phyloP scores from a whole-genome alignment of 805 yeast genomes.

The Yarrowia bubula region DNA sequence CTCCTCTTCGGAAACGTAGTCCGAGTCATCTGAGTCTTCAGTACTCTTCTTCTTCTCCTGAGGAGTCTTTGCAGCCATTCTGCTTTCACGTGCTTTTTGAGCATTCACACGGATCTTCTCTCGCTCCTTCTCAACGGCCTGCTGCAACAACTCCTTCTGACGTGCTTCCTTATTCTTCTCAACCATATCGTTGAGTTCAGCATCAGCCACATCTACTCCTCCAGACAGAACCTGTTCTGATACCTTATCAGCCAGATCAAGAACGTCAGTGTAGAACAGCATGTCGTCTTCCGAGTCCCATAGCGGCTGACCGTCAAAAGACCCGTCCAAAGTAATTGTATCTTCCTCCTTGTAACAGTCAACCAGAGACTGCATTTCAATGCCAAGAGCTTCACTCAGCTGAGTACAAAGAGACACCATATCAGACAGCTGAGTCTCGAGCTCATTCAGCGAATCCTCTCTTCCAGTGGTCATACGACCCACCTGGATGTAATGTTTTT shows the following conservation, averaged over 20 bases:
- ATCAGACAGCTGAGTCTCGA: slow-evolving; percentile 39
- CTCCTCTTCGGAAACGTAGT: slow-evolving; percentile 44
- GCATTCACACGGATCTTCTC: slow-evolving; percentile 30
- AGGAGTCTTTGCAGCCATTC: slow-evolving; percentile 34
- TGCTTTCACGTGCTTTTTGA: slow-evolving; percentile 31
- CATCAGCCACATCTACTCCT: slow-evolving; percentile 28
- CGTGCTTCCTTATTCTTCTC: slow-evolving; percentile 26
- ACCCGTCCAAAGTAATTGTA: slow-evolving; percentile 30
- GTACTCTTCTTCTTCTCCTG: slow-evolving; percentile 32
- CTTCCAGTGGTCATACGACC: slow-evolving; percentile 56
- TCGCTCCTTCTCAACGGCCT: slow-evolving; percentile 25
- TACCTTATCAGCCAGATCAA: slow-evolving; percentile 49
- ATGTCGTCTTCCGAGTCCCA: slow-evolving; percentile 72
- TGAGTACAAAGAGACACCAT: slow-evolving; percentile 46
- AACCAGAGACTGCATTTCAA: slow-evolving; percentile 42
- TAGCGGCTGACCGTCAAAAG: slow-evolving; percentile 30
- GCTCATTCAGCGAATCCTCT: slow-evolving; percentile 32
- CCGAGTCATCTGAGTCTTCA: slow-evolving; percentile 42
- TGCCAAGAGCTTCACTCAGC: slow-evolving; percentile 45
- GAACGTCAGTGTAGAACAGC: slow-evolving; percentile 67
- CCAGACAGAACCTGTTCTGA: slow-evolving; percentile 12
- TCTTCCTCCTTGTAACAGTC: slow-evolving; percentile 35
- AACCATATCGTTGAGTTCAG: slow-evolving; percentile 34
- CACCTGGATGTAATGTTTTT: slow-evolving; percentile 60
- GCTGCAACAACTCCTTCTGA: slow-evolving; percentile 25